Base-by-base conservation (phyloP, 768 basidiomycete genomes). In the Pleurotus djamor region DNA sequence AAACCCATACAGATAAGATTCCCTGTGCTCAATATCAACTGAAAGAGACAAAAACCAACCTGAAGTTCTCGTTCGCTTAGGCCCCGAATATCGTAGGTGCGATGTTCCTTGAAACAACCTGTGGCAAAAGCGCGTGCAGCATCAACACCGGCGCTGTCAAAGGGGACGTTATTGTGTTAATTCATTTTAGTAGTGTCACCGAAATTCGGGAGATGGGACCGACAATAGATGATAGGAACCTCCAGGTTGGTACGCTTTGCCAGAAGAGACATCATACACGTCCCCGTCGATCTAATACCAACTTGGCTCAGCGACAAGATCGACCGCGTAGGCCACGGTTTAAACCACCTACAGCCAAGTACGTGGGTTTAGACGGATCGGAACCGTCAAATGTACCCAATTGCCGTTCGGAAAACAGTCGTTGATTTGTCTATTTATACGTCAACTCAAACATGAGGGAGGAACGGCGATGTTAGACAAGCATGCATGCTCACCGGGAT, bases 41-140 rank as follows among this genome's bases (percentile, higher is more conserved):
- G 21, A 28, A 28, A 28, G 21, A 1, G 21, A 28, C 21, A 28
- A 28, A 28, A 28, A 28, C 21, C 21, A 28, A 91, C 96, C 69
- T 78, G 72, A 61, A 89, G 70, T 73, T 98, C 92, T 60, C 76
- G 71, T 54, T 88, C 85, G 37, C 78, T 80, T 64, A 98, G 72
- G 13, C 90, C 96, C 62, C 96, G 87, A 61, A 89, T 77, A 75
- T 98, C 96, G 74, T 97, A 90, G 41, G 95, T 98, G 48, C 86
- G 84, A 74, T 98, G 96, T 4, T 85, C 85, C 65, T 86, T 81
- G 78, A 98, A 97, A 71, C 96, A 98, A 8, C 95, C 95, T 2
- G 96, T 98, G 48, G 84, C 92, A 72, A 94, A 98, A 0, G 95
- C 90, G 64, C 96, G 79, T 32, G 92, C 91, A n/a, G 92, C 94